Evolutionary conservation across 495 filamentous ascomycete genomes (phyloP), one percentile per base, ranked within the genome.

Genomic region (Collariella sp.): DNA sequence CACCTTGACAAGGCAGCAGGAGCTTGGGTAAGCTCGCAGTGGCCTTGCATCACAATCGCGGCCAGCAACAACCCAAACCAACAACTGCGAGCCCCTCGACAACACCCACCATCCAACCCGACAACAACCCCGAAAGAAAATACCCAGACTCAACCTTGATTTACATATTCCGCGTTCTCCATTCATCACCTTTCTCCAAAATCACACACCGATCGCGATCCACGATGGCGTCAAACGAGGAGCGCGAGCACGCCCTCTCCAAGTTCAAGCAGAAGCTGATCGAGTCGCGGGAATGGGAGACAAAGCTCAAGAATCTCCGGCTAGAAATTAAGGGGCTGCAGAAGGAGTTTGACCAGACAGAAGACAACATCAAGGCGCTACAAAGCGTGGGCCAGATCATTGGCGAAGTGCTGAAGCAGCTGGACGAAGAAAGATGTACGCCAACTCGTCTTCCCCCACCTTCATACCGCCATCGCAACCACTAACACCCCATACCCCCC

Each of bases 361-460:
- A 99, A 71, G 94, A 99, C 57, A 97, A 97, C 75, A 97, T 99
- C 78, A 99, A 99, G 77, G 93, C 93, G 58, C 72, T 99, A 62
- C 93, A 99, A 77, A 97, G 94, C 73, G 93, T 99, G 31, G 93
- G 93, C 34, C 93, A 99, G 73, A 99, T 99, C 70, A 96, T 99
- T 70, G 93, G 93, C 55, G 93, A 99, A 70, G 93, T 99, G 57
- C 73, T 99, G 61, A 99, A 99, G 75, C 93, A 99, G 73, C 80
- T 99, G 34, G 93, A 99, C 67, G 93, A 99, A 59, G 93, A 99
- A 77, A 79, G 93, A 88, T 99, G 93, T 97, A 73, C 71, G 84
- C 75, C 26, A 42, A 50, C 26, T 51, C 39, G 10, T n/a, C n/a
- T 12, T 6, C n/a, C 42, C 10, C 11, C 24, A 18, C 16, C 12